Base-by-base conservation (phyloP, 106 monocot genomes). In the Apostasia ramifera region DNA sequence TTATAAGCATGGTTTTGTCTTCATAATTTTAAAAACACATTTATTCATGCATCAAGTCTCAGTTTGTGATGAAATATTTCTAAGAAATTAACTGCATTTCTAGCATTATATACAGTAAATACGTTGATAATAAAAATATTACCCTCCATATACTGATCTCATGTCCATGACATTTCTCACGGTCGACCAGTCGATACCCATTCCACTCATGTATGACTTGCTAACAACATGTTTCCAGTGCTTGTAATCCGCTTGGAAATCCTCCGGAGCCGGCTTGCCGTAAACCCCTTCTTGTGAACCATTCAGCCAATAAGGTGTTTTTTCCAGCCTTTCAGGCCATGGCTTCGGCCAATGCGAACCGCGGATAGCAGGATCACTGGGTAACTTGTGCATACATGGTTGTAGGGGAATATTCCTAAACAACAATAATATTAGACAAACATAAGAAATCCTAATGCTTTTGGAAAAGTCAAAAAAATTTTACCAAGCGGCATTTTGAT, bases 131-230 rank as follows among this genome's bases (percentile, higher is more conserved):
- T 26, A 26, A 26, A 26, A 26, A 26, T 26, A 88, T 83, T 85
- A 94, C 91, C 94, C 94, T 70, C 94, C 94, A 70, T 94, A 94
- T 4, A 91, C 83, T 59, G 94, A 66, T 77, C 88, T 81, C 94
- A 94, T 94, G 68, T 94, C 94, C 94, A 94, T 94, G 74, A 85
- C 90, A 75, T 94, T 94, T 74, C 94, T 83, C 44, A 94, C 77
- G n/a, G 60, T 79, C 10, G 87, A 77, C 94, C 94, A 94, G 73
- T 91, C 66, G 46, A 94, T 86, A 59, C 91, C 94, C 83, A 90
- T 75, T 40, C 85, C 88, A 51, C 71, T 80, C 67, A 85, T 44
- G 67, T 91, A 91, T 6, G 88, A 88, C 44, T 82, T 91, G 59
- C 67, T 71, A 6, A 94, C 83, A 62, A 91, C 83, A 54, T 68